Percentiles rank a stretch among this genome's conserved stretches.
Conservation (phyloP, 2,329 filamentous ascomycete species). For the Fusarium sacchari region DNA sequence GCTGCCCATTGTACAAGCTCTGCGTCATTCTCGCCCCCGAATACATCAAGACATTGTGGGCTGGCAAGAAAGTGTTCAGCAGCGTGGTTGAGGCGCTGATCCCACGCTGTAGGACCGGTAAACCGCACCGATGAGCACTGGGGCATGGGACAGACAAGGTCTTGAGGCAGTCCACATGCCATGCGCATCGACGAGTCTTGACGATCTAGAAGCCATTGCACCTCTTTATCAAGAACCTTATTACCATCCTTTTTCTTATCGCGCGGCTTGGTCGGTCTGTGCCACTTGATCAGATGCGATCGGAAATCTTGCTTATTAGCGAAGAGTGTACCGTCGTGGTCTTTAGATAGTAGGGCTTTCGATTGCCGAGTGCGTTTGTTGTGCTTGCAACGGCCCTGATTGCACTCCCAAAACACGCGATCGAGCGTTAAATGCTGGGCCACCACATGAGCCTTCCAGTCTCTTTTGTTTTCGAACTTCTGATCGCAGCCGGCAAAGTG, state of each 20-base stretch:
- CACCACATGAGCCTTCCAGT: fast-evolving
- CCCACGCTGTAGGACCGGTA: fast-evolving
- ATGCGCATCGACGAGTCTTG: background rate
- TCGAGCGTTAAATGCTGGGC: fast-evolving
- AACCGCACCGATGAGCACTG: fast-evolving
- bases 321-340: no score
- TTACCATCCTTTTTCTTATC: background rate
- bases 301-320: background rate
- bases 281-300: fast-evolving
- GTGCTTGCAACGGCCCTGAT: no score
- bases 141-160: fast-evolving
- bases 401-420: fast-evolving
- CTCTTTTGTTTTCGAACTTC: fast-evolving
- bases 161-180: fast-evolving
- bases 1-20: background rate
- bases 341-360: no score
- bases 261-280: fast-evolving
- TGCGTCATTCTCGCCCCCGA: fast-evolving
- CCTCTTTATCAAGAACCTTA: background rate
- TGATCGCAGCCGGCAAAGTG: background rate
- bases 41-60: fast-evolving
- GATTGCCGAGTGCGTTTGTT: no score
- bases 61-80: fast-evolving
- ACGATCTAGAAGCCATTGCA: fast-evolving
- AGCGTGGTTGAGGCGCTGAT: fast-evolving